Base-by-base conservation (phyloP, 805 yeast genomes). In the Wickerhamomyces subpelliculosus region DNA sequence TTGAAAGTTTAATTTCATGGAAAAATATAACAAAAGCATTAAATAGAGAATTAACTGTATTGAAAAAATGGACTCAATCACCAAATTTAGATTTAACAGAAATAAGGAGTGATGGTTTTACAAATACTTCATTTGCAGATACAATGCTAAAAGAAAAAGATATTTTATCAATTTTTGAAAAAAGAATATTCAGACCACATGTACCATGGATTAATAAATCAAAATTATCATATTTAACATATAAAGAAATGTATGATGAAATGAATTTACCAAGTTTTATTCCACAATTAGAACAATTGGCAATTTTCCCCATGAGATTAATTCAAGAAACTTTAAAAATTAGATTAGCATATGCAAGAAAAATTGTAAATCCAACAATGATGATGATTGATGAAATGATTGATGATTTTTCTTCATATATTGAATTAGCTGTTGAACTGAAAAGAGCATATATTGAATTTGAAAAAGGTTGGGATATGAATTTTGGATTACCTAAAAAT, bases 321-420 rank as follows among this genome's bases (percentile, higher is more conserved):
- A 80, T 88, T 49, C 82, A 80, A 51, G 96, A 86, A 50, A 73
- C 86, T 36, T 81, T 89, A 31, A 71, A 72, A 26, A 73, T 84
- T 30, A 72, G 97, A 47, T 65, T 90, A 32, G 65, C 71, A 2
- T 88, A 85, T 55, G 95, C 97, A 3, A 70, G 74, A 56, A 83
- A 82, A 52, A 62, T 90, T 34, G 76, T 73, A 37, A 84, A 82
- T 50, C 96, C 96, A 2, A 88, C 97, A 0, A 76, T 89, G 78
- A 84, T 87, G 88, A 85, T 87, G 80, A 85, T 93, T 48, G 98
- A 93, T 59, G 96, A 90, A 61, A 82, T 87, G 73, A 74, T 90
- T 43, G 88, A 78, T 33, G 95, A 87, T 56, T 83, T 90, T 55
- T 80, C 80, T 47, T 72, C 80, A 2, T 87, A 86, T 55, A 74